Evolutionary conservation across 225 moss, liverwort and hornwort species (phyloP), one percentile per base, ranked within the genome.

Genomic region (Sphagnum contortum): DNA sequence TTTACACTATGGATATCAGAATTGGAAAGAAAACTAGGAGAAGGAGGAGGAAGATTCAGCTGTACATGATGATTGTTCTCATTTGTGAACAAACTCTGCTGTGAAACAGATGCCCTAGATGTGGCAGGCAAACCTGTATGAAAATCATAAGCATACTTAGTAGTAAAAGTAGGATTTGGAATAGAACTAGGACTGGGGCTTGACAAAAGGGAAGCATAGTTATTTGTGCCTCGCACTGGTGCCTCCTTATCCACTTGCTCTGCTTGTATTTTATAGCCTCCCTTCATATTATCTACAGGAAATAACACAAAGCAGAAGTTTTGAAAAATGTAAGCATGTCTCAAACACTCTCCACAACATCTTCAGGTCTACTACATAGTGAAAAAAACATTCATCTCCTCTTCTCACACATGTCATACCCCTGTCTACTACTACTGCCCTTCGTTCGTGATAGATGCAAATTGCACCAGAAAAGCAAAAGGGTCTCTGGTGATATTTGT

Each of bases 111-210:
- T 49, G 73, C 72, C 64, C 44, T 13, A 48, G 2, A 45, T 9
- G 5, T 61, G 70, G 69, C 68, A 63, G 68, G 63, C 68, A 63
- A 72, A 44, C 57, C n/a, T 54, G 68, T 73, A 69, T 63, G 64
- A 60, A 63, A 62, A 65, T 80, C 80, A 75, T 74, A 80, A 49
- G 71, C 55, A 62, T 77, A 72, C 69, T 77, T 83, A 57, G 83
- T 80, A 64, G 72, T 83, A 57, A 83, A 83, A 49, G 83, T 76
- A 75, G 83, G 83, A 60, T 83, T 83, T 51, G 83, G 83, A 48
- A 83, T 83, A 70, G 83, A 80, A 70, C 83, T 83, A 55, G 83
- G 83, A 77, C 83, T 80, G 49, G 83, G 83, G 44, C 83, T 83
- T 55, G 80, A 83, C 66, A 83, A 70, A 71, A 83, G 50, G 44